Evolutionary conservation across 2,329 filamentous ascomycete species (phyloP).

Genomic region (Microcera coccophila): DNA sequence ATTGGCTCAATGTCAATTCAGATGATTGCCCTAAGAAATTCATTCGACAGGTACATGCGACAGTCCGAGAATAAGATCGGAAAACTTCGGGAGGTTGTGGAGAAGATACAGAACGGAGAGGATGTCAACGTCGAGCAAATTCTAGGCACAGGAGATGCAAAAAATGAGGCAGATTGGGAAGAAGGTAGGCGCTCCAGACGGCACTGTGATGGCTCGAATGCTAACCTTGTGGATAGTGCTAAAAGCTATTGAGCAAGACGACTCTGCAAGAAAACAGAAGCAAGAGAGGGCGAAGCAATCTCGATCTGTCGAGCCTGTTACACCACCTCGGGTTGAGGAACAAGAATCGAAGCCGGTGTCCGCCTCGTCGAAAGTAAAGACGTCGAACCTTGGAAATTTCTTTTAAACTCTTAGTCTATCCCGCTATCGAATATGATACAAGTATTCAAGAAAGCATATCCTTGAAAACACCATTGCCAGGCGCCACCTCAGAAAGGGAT

Average conservation of each 20-base stretch:
- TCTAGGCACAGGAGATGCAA: conserved; percentile 72
- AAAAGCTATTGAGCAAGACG: conserved; percentile 62
- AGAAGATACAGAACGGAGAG: conserved; percentile 66
- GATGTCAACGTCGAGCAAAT: conserved; percentile 80
- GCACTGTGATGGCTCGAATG: not conserved
- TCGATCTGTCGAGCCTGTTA: conserved; percentile 9
- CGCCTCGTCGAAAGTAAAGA: conserved; percentile 24
- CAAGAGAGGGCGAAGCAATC: conserved; percentile 36
- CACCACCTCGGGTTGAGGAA: conserved; percentile 8
- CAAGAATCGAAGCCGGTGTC: conserved; percentile 7
- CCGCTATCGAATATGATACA: conserved; percentile 14
- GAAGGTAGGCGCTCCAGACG: conserved; percentile 53
- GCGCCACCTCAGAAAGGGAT: conserved; percentile 11
- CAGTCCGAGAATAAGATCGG: conserved; percentile 76
- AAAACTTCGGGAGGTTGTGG: conserved; percentile 70
- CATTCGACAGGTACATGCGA: conserved; percentile 67
- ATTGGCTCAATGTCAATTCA: conserved; percentile 96
- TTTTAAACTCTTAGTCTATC: conserved; percentile 38
- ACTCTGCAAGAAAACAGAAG: conserved; percentile 48
- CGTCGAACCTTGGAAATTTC: conserved; percentile 43
- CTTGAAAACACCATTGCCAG: conserved; percentile 45
- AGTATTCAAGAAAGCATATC: conserved; percentile 54
- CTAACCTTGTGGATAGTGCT: conserved; percentile 48
- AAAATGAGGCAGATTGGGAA: conserved; percentile 82
- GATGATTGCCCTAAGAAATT: conserved; percentile 75